Base-by-base conservation (phyloP, 257 asterid genomes). In the Capsicum baccatum region DNA sequence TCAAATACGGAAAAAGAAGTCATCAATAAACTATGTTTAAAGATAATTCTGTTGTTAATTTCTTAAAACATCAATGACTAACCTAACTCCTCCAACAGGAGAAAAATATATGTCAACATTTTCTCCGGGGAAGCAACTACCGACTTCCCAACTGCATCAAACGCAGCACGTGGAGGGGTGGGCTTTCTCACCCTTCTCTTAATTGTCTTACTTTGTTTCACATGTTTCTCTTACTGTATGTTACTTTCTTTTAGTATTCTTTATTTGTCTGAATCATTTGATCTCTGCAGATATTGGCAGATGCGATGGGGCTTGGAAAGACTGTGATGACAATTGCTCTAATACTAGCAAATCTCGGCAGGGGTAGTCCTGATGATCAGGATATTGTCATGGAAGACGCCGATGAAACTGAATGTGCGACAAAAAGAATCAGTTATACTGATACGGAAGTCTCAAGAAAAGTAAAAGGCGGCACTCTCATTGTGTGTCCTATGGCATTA, bases 231-330 rank as follows among this genome's bases (percentile, higher is more conserved):
- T 71, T 79, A n/a, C 21, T 48, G 67, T 54, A n/a, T 70, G 68
- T 64, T 59, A 50, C 6, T 35, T 60, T 81, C 5, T 81, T 6
- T 50, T 2, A 50, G 21, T 79, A 50, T 84, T 73, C n/a, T 52
- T 57, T 48, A 21, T 79, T 71, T 12, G 16, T 12, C 39, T 35
- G 26, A 69, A 83, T 42, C 47, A 60, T 68, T 52, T 82, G 55
- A 57, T 35, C 35, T 83, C 57, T 88, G 85, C 91, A 94, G 98
- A 93, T 94, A 83, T 88, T 94, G 87, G 98, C 98, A 55, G 98
- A 94, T 85, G 98, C 96, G 59, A 94, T 94, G 98, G 97, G 98
- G 84, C 97, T 94, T 17, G 97, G 98, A 76, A 94, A 94, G 87
- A 94, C 98, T 12, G 98, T 94, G 87, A 94, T 94, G 98, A 92